Base-by-base conservation (phyloP, 331 rosid genomes). In the Quercus tomentella region DNA sequence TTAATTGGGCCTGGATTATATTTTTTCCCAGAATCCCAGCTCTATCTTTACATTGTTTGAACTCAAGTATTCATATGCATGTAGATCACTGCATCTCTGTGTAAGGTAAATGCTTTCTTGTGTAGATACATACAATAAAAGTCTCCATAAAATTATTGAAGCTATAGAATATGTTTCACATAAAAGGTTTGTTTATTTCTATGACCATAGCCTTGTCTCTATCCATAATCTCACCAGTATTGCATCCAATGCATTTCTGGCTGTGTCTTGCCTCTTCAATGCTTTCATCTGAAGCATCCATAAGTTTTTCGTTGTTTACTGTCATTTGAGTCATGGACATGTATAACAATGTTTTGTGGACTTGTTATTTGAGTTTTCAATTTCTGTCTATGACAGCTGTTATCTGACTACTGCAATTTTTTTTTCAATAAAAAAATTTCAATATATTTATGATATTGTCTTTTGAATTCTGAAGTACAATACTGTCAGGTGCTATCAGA, bases 401-500 rank as follows among this genome's bases (percentile, higher is more conserved):
- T 49, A 49, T 11, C 17, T 49, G 54, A 49, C 54, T 12, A 12
- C 54, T 49, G 54, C 54, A 49, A 41, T 8, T 41, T 41, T 41
- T 41, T 41, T 41, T 0, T 41, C 45, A 41, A 41, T 41, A 8
- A 41, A 66, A 20, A 8, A 61, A 23, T 54, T 18, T 22, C 58
- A 73, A 7, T 80, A 81, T 84, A 76, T 77, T 55, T 78, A 66
- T 86, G 62, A 76, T 76, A 79, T 82, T 75, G 78, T 87, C 92
- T 84, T 86, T 88, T 92, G 87, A 91, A 83, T 89, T 91, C 87
- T 84, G 85, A 88, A 87, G 91, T 90, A 80, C 80, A 43, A 85
- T 84, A 71, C 80, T 93, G 88, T 82, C 99, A 95, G 99, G 99
- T 95, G 84, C 90, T 95, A 89, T 92, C 99, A 91, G 99, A 93